Conservation (phyloP, 257 asterid species). For the Lantana camara region DNA sequence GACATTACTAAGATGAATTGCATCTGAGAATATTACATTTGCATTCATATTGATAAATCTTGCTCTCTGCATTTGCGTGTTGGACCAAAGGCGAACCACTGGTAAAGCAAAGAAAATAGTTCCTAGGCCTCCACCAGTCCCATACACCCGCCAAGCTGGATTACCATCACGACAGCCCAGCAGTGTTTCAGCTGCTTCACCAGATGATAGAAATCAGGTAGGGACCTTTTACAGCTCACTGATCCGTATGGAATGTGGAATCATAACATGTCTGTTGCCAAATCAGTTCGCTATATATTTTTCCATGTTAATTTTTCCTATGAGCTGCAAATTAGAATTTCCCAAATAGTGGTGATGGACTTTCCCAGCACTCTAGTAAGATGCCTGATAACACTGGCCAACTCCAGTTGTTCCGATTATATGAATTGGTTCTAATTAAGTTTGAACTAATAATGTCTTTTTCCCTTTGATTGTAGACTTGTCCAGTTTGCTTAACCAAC, state of each 20-base stretch:
- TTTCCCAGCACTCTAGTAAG: neutral
- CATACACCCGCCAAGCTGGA: conserved; percentile 37
- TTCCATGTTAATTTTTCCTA: neutral
- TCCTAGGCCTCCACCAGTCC: conserved; percentile 67
- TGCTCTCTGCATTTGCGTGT: conserved; percentile 24
- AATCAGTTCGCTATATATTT: neutral
- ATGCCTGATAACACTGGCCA: neutral
- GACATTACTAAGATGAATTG: conserved; percentile 13
- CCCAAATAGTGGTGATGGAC: neutral
- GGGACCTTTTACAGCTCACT: conserved; percentile 19
- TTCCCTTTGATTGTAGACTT: conserved; percentile 42
- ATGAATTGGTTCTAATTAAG: neutral
- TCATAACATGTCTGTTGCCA: neutral
- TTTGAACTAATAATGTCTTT: neutral
- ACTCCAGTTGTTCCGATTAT: neutral
- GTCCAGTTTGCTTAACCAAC: conserved; percentile 71
- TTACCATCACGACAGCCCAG: conserved; percentile 33
- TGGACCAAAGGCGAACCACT: conserved; percentile 48
- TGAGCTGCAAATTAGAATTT: neutral
- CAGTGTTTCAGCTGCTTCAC: conserved; percentile 36
- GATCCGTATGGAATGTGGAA: neutral
- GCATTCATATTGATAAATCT: conserved; percentile 16
- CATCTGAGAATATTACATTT: too few species aligned
- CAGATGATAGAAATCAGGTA: conserved; percentile 63
- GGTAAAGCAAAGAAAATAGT: conserved; percentile 66